A percentile compares a stretch with the other conserved stretches of the same genome.
Conservation (phyloP, 1,139 yeast genomes). For the Hanseniaspora sp. region DNA sequence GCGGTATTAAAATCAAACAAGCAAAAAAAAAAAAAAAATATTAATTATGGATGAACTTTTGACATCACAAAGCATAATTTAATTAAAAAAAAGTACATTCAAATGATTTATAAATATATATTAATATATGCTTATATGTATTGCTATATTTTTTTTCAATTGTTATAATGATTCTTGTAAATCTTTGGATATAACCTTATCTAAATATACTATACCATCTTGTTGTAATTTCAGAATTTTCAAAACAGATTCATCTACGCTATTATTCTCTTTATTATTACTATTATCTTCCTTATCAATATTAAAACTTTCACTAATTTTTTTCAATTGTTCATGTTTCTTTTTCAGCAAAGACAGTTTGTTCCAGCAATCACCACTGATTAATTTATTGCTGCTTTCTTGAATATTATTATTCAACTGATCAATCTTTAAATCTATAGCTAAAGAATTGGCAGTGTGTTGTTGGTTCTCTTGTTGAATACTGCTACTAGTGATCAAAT, state of each 20-base stretch:
- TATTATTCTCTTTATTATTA: background rate
- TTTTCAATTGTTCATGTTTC: constrained; percentile 1
- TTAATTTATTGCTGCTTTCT: constrained; percentile 3
- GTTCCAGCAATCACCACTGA: constrained; percentile 13
- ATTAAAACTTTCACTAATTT: background rate
- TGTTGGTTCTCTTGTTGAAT: background rate
- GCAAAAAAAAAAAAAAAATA: no score
- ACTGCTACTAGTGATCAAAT: background rate
- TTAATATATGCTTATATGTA: background rate
- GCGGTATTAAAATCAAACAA: no score
- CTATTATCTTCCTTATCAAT: background rate
- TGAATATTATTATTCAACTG: constrained; percentile 2
- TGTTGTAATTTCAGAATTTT: constrained; percentile 15
- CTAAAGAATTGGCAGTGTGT: constrained; percentile 2
- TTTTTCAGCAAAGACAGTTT: constrained; percentile 6
- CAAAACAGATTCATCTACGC: constrained; percentile 4
- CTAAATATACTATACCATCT: constrained; percentile 15
- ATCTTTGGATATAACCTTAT: constrained; percentile 13
- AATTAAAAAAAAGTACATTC: no score
- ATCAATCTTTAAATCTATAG: constrained; percentile 10
- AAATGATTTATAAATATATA: no score
- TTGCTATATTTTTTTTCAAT: background rate
- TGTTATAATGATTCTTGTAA: background rate
- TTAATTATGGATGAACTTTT: no score
- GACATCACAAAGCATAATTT: no score